These are phyloP conservation scores for Eutrema yunnanense DNA, from an alignment of 345 rosid genomes.

Conservation along the genomic window DNA sequence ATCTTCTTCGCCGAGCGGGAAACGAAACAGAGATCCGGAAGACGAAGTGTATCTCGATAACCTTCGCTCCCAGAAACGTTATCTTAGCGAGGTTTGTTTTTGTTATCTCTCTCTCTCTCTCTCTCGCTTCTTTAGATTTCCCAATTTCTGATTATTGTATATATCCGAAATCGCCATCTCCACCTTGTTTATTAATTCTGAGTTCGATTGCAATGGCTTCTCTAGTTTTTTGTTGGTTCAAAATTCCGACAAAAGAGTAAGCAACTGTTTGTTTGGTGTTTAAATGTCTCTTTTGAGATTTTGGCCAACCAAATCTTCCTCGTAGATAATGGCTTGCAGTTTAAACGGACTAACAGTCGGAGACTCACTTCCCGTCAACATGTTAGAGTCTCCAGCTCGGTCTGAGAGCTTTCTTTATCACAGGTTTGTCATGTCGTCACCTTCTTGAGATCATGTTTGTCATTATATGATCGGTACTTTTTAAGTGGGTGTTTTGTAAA, in stretches of 20 bases:
- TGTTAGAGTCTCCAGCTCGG: conserved; percentile 82
- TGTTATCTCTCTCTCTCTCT: neutral
- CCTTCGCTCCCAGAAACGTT: conserved; percentile 90
- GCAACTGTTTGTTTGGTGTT: neutral
- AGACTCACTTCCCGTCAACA: conserved; percentile 70
- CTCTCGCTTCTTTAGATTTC: neutral
- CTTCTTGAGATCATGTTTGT: neutral
- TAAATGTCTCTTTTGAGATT: neutral
- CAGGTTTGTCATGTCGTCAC: neutral
- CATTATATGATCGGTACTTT: neutral
- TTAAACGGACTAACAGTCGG: conserved; percentile 91
- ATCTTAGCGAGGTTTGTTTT: conserved; percentile 72
- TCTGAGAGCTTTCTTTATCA: conserved; percentile 45
- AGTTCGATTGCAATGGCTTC: neutral
- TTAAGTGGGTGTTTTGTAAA: no score
- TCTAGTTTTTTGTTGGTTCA: neutral
- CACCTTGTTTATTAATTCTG: neutral
- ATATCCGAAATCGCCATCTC: neutral
- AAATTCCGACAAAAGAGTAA: no score
- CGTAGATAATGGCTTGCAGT: conserved; percentile 96
- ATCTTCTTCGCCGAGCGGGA: conserved; percentile 51
- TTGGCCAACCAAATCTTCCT: neutral
- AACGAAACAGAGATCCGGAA: conserved; percentile 85
- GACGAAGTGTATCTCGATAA: conserved; percentile 95
- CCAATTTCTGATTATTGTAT: neutral